Percentiles rank a stretch among this genome's conserved stretches.
These are phyloP conservation scores for Salvia hispanica DNA, from an alignment of 257 asterid genomes.

Conservation along the genomic window DNA sequence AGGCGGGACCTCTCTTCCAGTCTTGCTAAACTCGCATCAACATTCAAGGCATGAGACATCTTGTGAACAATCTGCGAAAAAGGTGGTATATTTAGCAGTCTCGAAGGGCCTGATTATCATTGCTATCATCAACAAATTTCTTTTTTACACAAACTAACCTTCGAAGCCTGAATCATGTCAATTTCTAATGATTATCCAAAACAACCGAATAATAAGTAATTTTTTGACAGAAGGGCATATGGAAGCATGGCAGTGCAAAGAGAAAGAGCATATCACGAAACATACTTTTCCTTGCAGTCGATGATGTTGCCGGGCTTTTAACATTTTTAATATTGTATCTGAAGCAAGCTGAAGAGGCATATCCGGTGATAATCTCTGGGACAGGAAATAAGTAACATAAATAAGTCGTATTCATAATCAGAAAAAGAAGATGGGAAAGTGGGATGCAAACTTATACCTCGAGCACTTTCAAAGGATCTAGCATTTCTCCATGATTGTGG, in stretches of 20 bases:
- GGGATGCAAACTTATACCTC: constrained; percentile 53
- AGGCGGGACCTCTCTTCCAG: constrained; percentile 91
- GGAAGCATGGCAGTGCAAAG: constrained; percentile 2
- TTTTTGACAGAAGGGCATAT: background rate
- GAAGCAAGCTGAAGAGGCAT: constrained; percentile 93
- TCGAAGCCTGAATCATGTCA: constrained; percentile 9
- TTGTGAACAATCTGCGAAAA: constrained; percentile 67
- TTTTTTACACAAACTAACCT: background rate
- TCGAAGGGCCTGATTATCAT: background rate
- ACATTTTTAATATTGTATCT: constrained; percentile 74
- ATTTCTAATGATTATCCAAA: constrained; percentile 10
- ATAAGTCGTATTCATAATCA: background rate
- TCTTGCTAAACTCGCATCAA: constrained; percentile 86
- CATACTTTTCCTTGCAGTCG: constrained; percentile 85
- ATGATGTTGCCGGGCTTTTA: constrained; percentile 91
- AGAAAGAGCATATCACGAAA: constrained; percentile 22
- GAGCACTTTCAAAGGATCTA: constrained; percentile 86
- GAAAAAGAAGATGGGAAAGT: constrained; percentile 20
- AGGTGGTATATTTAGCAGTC: background rate
- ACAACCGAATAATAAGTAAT: constrained; percentile 8
- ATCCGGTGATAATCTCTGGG: constrained; percentile 83
- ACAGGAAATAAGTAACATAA: constrained; percentile 30
- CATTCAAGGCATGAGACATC: constrained; percentile 71
- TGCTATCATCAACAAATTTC: background rate
- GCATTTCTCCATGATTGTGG: constrained; percentile 89